Conservation (phyloP, 306 rosid genomes). For the Lagenaria siceraria region DNA sequence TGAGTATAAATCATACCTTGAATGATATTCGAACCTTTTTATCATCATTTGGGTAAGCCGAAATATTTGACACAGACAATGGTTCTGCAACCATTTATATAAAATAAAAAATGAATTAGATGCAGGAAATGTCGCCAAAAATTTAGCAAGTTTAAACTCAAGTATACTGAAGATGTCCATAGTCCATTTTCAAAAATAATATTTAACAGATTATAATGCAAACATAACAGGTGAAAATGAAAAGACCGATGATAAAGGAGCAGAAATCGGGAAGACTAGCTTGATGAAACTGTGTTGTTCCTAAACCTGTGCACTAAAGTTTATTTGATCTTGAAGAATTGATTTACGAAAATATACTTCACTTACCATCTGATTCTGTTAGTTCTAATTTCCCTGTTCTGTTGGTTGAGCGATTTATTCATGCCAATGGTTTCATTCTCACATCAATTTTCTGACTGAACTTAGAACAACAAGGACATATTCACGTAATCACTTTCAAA, state of each 20-base stretch:
- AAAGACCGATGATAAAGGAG: background rate
- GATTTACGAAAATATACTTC: background rate
- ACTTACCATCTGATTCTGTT: background rate
- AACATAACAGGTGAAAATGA: background rate
- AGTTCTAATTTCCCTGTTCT: background rate
- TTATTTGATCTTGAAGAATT: background rate
- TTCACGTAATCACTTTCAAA: background rate
- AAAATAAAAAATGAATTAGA: background rate
- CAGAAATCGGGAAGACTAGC: background rate
- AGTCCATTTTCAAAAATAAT: background rate
- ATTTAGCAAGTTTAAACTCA: background rate
- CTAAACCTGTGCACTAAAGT: background rate
- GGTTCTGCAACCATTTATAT: slow-evolving; percentile 31
- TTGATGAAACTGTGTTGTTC: background rate
- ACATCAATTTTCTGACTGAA: background rate
- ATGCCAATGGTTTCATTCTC: background rate
- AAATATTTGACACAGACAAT: slow-evolving; percentile 33
- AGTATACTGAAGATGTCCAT: background rate
- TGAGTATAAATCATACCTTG: slow-evolving; percentile 27
- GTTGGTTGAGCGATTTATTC: background rate
- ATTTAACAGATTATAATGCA: background rate
- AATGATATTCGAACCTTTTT: slow-evolving; percentile 37
- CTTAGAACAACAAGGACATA: background rate
- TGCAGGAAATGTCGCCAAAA: background rate
- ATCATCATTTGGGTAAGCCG: slow-evolving; percentile 24